Evolutionary conservation across 345 rosid species (phyloP), one percentile per base, ranked within the genome.

Genomic region (Streptanthus diversifolius): DNA sequence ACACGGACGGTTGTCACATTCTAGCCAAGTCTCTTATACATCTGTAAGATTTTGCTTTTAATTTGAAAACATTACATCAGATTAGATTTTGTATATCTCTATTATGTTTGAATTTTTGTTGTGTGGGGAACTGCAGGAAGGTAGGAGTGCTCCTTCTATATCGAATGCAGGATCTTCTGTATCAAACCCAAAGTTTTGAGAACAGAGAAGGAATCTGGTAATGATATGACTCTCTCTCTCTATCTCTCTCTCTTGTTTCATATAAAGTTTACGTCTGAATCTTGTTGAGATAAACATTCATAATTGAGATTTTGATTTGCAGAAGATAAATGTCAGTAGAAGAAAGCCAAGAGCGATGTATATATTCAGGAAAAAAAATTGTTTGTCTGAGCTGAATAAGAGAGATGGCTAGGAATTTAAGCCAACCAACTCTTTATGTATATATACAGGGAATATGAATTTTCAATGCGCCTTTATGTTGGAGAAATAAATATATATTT

Each of bases 11-110:
- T 67, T 76, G 30, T 79, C 87, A 11, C 58, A 45, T 68, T 29
- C 72, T 37, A 81, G 83, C 71, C 70, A 56, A 17, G 68, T 68
- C 33, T 75, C 82, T 24, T 29, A 61, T 33, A 3, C 81, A 60
- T 83, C 82, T 78, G 91, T 84, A 27, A 72, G 87, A 68, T 4
- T 12, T 63, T 45, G 33, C 27, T 11, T 35, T 40, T 4, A 4
- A 30, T 30, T 15, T 21, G 7, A 21, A 33, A 4, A 66, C 21
- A 53, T 62, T 41, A 2, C 7, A 68, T 40, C 12, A 39, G 9
- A 8, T 25, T 40, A 33, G 10, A 65, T 59, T n/a, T n/a, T 4
- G 2, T 27, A 8, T 12, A 10, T 32, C 27, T 64, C 19, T 29
- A 12, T 61, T 7, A 69, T 52, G 51, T 24, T 67, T 54, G n/a